Conservation (phyloP, 352 stramenopile species). For the Pythium dissimile region DNA sequence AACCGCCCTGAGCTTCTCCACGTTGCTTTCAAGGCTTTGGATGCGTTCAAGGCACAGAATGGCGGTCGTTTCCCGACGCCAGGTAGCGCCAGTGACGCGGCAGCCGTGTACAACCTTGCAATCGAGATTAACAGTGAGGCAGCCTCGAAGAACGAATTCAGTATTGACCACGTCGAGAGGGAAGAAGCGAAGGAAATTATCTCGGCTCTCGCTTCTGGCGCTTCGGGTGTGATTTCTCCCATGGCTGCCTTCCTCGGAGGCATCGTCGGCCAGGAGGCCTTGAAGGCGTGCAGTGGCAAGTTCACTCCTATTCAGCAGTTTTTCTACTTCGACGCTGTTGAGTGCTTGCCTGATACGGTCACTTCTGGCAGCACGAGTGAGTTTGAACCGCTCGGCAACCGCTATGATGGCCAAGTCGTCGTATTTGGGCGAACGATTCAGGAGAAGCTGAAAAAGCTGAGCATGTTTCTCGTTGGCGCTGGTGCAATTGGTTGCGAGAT, state of each 20-base stretch:
- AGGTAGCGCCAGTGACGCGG: conserved; percentile 78
- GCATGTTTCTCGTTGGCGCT: conserved; percentile 97
- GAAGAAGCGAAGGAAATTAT: conserved; percentile 77
- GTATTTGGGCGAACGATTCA: conserved; percentile 87
- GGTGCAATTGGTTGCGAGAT: conserved; percentile 99
- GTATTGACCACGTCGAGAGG: conserved; percentile 56
- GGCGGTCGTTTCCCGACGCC: conserved; percentile 81
- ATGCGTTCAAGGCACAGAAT: conserved; percentile 80
- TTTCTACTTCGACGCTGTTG: conserved; percentile 98
- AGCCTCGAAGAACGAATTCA: conserved; percentile 56
- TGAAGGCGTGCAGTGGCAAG: conserved; percentile 99
- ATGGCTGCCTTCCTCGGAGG: conserved; percentile 97
- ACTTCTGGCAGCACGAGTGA: conserved; percentile 41
- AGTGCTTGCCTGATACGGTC: conserved; percentile 91
- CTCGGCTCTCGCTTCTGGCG: conserved; percentile 76
- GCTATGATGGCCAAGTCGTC: conserved; percentile 93
- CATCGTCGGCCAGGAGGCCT: conserved; percentile 96
- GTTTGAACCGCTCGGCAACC: conserved; percentile 57
- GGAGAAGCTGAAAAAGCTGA: conserved; percentile 81
- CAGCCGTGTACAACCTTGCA: conserved; percentile 84
- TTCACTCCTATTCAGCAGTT: conserved; percentile 99
- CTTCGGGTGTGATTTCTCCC: conserved; percentile 91
- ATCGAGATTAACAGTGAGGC: conserved; percentile 73
- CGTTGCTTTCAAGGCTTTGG: conserved; percentile 85
- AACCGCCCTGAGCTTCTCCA: conserved; percentile 90